Evolutionary conservation across 352 stramenopile species (phyloP).

Genomic region (Phytophthora capsici): DNA sequence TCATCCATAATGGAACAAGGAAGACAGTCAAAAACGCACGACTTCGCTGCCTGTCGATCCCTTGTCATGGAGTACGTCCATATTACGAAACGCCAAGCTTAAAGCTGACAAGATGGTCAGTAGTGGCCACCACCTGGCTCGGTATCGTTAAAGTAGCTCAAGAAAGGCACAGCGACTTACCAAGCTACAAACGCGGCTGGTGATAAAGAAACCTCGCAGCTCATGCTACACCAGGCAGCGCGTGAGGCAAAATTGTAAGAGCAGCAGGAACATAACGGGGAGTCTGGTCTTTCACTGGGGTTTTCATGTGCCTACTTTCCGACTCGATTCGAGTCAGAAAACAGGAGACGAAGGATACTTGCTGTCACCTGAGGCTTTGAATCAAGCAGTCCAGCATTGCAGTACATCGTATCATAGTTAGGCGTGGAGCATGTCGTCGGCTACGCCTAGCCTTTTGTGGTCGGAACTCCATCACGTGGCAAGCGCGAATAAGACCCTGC

Average conservation of each 20-base stretch:
- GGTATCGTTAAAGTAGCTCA: conserved; percentile 6
- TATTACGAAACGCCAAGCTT: background rate
- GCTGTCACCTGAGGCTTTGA: conserved; percentile 13
- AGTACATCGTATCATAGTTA: conserved; percentile 14
- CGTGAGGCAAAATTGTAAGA: background rate
- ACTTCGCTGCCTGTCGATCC: conserved; percentile 22
- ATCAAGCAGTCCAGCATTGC: background rate
- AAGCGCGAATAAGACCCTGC: conserved; percentile 31
- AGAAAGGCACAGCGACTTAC: conserved; percentile 14
- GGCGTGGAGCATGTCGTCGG: conserved; percentile 2
- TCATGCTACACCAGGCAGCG: too few species aligned
- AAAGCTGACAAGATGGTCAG: conserved; percentile 2
- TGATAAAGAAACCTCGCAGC: conserved; percentile 4
- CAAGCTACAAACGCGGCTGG: conserved; percentile 15
- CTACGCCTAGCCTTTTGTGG: conserved; percentile 14
- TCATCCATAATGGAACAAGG: conserved; percentile 5
- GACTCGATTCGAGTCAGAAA: conserved; percentile 26
- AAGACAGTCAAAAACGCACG: conserved; percentile 21
- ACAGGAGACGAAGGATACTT: conserved; percentile 17
- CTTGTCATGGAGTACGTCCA: conserved; percentile 4
- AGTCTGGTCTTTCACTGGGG: too few species aligned
- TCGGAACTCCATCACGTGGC: conserved; percentile 21
- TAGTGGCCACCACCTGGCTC: background rate
- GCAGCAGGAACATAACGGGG: too few species aligned
- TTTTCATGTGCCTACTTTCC: conserved; percentile 5